Base-by-base conservation (phyloP, 192 early-diverging fungal species). In the Umbelopsis vinacea region DNA sequence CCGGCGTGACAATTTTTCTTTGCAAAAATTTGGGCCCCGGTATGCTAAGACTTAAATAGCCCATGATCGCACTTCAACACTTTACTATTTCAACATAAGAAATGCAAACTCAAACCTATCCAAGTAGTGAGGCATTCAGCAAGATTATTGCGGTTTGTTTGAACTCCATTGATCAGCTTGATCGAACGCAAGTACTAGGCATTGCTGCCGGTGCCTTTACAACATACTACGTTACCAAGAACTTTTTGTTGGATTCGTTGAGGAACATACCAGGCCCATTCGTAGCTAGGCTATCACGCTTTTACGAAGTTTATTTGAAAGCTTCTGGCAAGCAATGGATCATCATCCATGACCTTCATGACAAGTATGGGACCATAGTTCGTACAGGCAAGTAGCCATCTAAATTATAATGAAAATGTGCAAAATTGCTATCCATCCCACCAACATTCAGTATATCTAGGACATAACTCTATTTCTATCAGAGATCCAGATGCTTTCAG, bases 321-420 rank as follows among this genome's bases (percentile, higher is more conserved):
- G 38, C 43, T 24, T 23, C 29, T 47, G 43, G 67, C 5, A 68
- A 68, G 21, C 17, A 46, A n/a, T 45, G 17, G 15, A 14, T 46
- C 3, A 10, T 23, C 3, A 46, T 68, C 23, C 21, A 68, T 19
- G 45, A n/a, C 0, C 67, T 68, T 33, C 67, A 68, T 47, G n/a
- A 68, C 11, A 68, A 9, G 3, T 68, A 68, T 68, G 67, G 67
- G 9, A 26, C 37, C 8, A 26, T 68, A 23, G 67, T 68, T 45
- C 67, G 67, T 12, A 68, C n/a, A 19, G 67, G 67, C 46, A 48
- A 23, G 6, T 17, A 7, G 15, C 14, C 2, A 12, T 48, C 33
- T n/a, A 17, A 11, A 8, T 17, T 19, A 17, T 9, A 0, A 21
- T 46, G 17, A 5, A 22, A 47, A 23, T 23, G 19, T 6, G 4